Percentiles rank a stretch among this genome's conserved stretches.
phyloP scores from a whole-genome alignment of 1,139 yeast species.

The Dujonia santamariae region DNA sequence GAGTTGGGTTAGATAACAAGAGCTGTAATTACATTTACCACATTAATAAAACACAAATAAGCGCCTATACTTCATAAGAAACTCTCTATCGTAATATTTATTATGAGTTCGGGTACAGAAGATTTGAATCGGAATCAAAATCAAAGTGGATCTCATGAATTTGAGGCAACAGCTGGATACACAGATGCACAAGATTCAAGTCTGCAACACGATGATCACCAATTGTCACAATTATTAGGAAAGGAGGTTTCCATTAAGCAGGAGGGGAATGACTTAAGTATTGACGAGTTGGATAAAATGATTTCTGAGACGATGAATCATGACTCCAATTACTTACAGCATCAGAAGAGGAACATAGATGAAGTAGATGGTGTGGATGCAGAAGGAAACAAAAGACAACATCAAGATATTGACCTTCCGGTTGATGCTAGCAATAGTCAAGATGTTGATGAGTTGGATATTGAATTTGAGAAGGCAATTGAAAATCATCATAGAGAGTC shows the following conservation, averaged over 20 bases:
- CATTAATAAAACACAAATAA: too few relatives aligned
- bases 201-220: conserved; percentile 5
- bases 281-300: conserved; percentile 16
- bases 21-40: too few relatives aligned
- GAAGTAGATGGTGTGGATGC: not conserved
- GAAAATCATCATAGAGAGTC: conserved; percentile 12
- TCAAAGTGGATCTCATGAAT: too few relatives aligned
- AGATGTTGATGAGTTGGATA: conserved; percentile 10
- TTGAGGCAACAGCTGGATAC: not conserved
- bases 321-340: conserved; percentile 3
- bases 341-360: conserved; percentile 5
- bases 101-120: too few relatives aligned
- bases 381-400: conserved; percentile 2
- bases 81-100: too few relatives aligned
- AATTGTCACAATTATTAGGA: conserved; percentile 3
- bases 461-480: conserved; percentile 14
- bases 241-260: conserved; percentile 7
- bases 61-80: too few relatives aligned
- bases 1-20: too few relatives aligned
- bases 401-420: not conserved
- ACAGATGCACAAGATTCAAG: not conserved
- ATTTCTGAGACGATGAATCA: conserved; percentile 15
- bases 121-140: too few relatives aligned
- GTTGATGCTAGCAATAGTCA: not conserved
- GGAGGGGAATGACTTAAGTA: conserved; percentile 11